Percentiles rank a stretch among this genome's conserved stretches.
Evolutionary conservation across 768 basidiomycete genomes (phyloP).

Genomic region (Hypholoma fasciculare): DNA sequence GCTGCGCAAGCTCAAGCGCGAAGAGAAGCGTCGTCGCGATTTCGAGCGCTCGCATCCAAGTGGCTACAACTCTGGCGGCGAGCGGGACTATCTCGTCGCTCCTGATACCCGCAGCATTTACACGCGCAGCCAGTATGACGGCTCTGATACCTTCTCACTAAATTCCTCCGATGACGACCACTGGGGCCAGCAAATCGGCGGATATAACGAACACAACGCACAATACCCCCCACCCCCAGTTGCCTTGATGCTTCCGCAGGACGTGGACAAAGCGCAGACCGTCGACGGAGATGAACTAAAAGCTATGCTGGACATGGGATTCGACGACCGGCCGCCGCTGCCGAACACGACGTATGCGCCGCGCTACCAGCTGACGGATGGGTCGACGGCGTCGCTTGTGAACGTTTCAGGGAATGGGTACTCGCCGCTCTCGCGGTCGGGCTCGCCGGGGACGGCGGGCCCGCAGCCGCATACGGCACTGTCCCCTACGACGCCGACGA

Average conservation of each 20-base stretch:
- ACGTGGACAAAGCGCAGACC: slow-evolving; percentile 41
- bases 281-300: slow-evolving; percentile 80
- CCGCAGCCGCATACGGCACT: slow-evolving; percentile 30
- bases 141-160: slow-evolving; percentile 80
- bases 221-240: slow-evolving; percentile 85
- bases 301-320: slow-evolving; percentile 90
- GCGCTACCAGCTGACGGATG: slow-evolving; percentile 67
- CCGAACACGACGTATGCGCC: slow-evolving; percentile 42
- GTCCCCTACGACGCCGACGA: slow-evolving; percentile 42
- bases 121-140: slow-evolving; percentile 64
- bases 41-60: slow-evolving; percentile 77
- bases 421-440: slow-evolving; percentile 51
- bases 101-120: slow-evolving; percentile 48
- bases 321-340: slow-evolving; percentile 70
- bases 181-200: slow-evolving; percentile 95
- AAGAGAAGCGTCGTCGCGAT: slow-evolving; percentile 78
- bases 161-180: slow-evolving; percentile 92
- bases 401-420: slow-evolving; percentile 52
- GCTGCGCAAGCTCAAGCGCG: slow-evolving; percentile 85
- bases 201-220: slow-evolving; percentile 83
- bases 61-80: slow-evolving; percentile 56
- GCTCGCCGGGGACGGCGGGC: slow-evolving; percentile 37
- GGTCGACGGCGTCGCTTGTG: slow-evolving; percentile 43
- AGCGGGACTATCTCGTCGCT: slow-evolving; percentile 63
- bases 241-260: slow-evolving; percentile 52